Evolutionary conservation across 2,329 filamentous ascomycete genomes (phyloP).

Genomic region (Aspergillus alliaceus): DNA sequence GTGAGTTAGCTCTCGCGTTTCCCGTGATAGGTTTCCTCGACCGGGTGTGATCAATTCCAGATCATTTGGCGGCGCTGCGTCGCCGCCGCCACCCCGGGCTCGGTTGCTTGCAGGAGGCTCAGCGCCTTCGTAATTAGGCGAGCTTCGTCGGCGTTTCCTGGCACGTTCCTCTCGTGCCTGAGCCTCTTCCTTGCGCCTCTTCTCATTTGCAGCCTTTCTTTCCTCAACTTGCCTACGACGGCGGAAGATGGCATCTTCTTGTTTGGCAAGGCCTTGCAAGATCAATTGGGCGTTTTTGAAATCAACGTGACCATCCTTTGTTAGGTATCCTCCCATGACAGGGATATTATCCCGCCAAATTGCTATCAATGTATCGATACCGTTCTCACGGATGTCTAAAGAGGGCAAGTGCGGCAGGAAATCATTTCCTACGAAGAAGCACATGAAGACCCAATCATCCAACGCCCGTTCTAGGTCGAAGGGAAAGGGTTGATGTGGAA

Average conservation of each 20-base stretch:
- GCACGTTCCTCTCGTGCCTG: slow-evolving; percentile 49
- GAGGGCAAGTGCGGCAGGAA: slow-evolving; percentile 97
- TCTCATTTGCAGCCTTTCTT: slow-evolving; percentile 74
- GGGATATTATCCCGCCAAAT: slow-evolving; percentile 95
- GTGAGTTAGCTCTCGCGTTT: slow-evolving; percentile 69
- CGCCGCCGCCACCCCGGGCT: slow-evolving; percentile 25
- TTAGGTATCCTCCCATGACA: slow-evolving; percentile 91
- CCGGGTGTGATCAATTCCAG: slow-evolving; percentile 61
- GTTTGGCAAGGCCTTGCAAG: slow-evolving; percentile 80
- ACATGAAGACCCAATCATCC: slow-evolving; percentile 99
- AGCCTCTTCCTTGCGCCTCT: slow-evolving; percentile 73
- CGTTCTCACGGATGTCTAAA: slow-evolving; percentile 93
- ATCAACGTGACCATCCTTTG: slow-evolving; percentile 90
- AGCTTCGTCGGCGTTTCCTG: slow-evolving; percentile 46
- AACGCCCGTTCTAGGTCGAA: slow-evolving; percentile 93
- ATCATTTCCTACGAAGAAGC: slow-evolving; percentile 98
- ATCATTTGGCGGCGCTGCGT: slow-evolving; percentile 43
- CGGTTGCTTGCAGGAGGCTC: slow-evolving; percentile 28
- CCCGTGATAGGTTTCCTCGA: slow-evolving; percentile 54
- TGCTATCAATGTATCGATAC: slow-evolving; percentile 92
- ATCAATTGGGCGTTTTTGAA: slow-evolving; percentile 85
- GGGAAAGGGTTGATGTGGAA: slow-evolving; percentile 77
- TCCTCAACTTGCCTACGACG: slow-evolving; percentile 85
- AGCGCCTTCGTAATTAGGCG: slow-evolving; percentile 44
- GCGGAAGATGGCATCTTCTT: slow-evolving; percentile 91